Evolutionary conservation across 2,329 filamentous ascomycete species (phyloP), one percentile per base, ranked within the genome.

Genomic region (Verticillium tricorpus): DNA sequence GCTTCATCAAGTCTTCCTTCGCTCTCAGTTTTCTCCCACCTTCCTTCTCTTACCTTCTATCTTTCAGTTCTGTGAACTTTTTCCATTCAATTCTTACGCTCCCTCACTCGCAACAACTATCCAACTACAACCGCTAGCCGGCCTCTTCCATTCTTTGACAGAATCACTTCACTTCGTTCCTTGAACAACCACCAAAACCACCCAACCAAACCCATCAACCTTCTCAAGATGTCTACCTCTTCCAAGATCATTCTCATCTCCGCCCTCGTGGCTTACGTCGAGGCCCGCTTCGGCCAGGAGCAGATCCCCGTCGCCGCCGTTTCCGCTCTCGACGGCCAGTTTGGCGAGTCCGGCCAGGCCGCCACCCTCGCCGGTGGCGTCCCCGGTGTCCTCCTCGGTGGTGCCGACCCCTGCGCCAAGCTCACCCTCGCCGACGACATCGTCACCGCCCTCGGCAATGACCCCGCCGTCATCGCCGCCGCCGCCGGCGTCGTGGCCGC

Each of bases 341-440:
- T 83, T 61, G 87, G 87, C 59, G 73, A 76, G 50, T 77, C 86
- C 1, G 88, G 88, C 54, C 80, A 81, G 65, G 87, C 88, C 57
- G 81, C 80, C 45, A 89, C 87, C 55, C 82, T 91, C 61, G 84
- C 86, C 52, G 88, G 88, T 60, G 76, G 76, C 17, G 83, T 87
- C 34, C 84, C 89, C 56, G 78, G 82, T 39, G 83, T 86, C 62
- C 82, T 91, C 9, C 80, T 91, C 22, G 88, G 81, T 31, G 87
- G 79, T 52, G 84, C 88, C 63, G 85, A 87, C 73, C 84, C 89
- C 39, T 91, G 89, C 68, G 85, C 77, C 65, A 90, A 88, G 81
- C 85, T 90, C 67, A 74, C 74, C 25, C 84, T 86, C 56, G 88
- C 86, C 65, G 88, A 90, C 70, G 71, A 86, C 68, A 88, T 91